These are phyloP conservation scores for Jaapia argillacea DNA, from an alignment of 768 basidiomycete genomes.

Conservation along the genomic window DNA sequence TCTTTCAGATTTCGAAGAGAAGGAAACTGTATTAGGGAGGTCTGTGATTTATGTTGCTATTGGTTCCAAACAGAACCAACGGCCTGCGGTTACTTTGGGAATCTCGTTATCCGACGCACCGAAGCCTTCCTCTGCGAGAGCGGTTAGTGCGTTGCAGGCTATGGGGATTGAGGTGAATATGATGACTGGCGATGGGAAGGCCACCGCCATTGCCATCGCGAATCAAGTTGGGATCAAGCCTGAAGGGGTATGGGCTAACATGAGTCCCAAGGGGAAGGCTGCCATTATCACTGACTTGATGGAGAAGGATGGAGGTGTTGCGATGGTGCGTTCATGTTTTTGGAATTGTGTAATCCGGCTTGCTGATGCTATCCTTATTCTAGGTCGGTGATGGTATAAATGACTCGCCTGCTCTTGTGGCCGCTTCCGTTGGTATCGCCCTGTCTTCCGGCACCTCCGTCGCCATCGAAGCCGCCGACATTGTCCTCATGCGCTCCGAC, in stretches of 20 bases:
- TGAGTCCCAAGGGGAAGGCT: slow-evolving; percentile 96
- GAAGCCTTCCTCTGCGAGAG: slow-evolving; percentile 76
- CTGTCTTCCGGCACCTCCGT: slow-evolving; percentile 94
- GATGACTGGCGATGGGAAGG: slow-evolving; percentile 88
- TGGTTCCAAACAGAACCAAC: slow-evolving; percentile 23
- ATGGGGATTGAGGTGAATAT: slow-evolving; percentile 93
- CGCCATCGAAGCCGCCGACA: slow-evolving; percentile 96
- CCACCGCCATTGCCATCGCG: slow-evolving; percentile 83
- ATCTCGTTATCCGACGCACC: slow-evolving; percentile 83
- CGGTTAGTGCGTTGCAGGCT: slow-evolving; percentile 65
- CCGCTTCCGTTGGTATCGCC: slow-evolving; percentile 93
- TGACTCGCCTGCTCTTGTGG: slow-evolving; percentile 94
- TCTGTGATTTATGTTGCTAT: slow-evolving; percentile 87
- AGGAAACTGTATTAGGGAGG: slow-evolving; percentile 64
- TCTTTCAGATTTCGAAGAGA: slow-evolving; percentile 53
- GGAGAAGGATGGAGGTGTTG: slow-evolving; percentile 60
- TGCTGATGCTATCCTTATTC: slow-evolving; percentile 1
- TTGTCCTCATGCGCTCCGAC: slow-evolving; percentile 96
- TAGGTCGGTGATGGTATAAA: slow-evolving; percentile 99
- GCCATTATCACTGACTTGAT: slow-evolving; percentile 74
- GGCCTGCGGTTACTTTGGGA: slow-evolving; percentile 55
- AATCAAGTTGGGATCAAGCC: slow-evolving; percentile 79
- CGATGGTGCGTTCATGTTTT: slow-evolving; percentile 58
- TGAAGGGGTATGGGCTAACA: slow-evolving; percentile 81
- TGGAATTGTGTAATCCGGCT: too few relatives aligned